A percentile compares a stretch with the other conserved stretches of the same genome.
Evolutionary conservation across 352 stramenopile species (phyloP).

Genomic region (Phytophthora nicotianae): DNA sequence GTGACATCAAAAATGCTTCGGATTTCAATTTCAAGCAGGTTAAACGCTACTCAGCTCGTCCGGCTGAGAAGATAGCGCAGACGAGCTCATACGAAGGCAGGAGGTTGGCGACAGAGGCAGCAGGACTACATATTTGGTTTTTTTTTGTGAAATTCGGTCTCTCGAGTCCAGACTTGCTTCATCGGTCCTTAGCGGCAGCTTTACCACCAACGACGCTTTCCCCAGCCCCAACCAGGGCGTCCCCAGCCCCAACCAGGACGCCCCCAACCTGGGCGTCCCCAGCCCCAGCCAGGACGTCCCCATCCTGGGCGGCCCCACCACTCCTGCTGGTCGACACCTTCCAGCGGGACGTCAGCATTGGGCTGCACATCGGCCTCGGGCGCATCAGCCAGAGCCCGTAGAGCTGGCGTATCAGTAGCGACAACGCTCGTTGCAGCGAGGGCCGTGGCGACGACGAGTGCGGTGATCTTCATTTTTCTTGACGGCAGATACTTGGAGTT

Average conservation of each 20-base stretch:
- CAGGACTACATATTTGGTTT: neutral
- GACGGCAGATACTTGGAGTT: conserved; percentile 1
- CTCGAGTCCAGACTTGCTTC: neutral
- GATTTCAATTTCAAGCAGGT: conserved; percentile 8
- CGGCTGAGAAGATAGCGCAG: neutral
- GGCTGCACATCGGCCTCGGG: conserved; percentile 14
- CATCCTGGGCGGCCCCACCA: conserved; percentile 2
- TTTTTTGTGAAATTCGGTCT: conserved; percentile 1
- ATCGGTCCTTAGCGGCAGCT: neutral
- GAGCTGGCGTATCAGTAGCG: conserved; percentile 19
- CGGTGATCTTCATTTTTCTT: conserved; percentile 30
- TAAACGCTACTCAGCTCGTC: conserved; percentile 17
- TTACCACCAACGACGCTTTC: conserved; percentile 24
- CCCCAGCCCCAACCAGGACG: conserved; percentile 12
- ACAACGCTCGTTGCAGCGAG: conserved; percentile 20
- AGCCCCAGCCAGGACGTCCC: conserved; percentile 9
- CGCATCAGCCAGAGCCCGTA: conserved; percentile 27
- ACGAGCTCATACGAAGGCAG: conserved; percentile 5
- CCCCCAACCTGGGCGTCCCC: conserved; percentile 4
- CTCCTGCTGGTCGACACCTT: conserved; percentile 22
- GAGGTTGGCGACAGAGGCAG: neutral
- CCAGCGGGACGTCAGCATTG: neutral
- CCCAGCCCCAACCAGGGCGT: conserved; percentile 8
- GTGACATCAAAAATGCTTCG: conserved; percentile 10
- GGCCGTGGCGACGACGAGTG: conserved; percentile 21